Conservation (phyloP, 1,284 basidiomycete species). For the Ceratobasidium sp. region DNA sequence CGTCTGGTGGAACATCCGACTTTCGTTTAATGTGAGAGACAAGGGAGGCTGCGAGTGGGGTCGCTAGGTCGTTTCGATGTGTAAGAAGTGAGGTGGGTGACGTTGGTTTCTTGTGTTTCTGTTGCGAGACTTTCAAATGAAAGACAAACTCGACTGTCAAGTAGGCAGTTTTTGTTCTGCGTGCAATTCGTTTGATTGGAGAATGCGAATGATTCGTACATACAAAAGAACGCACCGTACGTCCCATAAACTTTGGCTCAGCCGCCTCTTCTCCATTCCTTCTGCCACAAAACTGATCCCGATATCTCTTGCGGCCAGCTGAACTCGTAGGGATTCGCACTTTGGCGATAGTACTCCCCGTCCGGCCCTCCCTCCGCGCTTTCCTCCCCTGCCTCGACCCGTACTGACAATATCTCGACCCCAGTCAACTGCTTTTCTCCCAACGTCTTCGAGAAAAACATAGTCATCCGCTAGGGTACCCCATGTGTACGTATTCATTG, state of each 20-base stretch:
- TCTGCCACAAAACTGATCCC: conserved; percentile 77
- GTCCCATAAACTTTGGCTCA: conserved; percentile 84
- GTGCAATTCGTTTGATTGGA: conserved; percentile 12
- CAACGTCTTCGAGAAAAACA: conserved; percentile 79
- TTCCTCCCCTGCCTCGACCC: conserved; percentile 53
- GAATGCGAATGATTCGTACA: conserved; percentile 30
- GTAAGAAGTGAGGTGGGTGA: conserved; percentile 61
- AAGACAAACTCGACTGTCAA: conserved; percentile 77
- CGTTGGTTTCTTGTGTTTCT: conserved; percentile 48
- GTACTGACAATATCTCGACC: conserved; percentile 71
- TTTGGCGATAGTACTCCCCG: conserved; percentile 43
- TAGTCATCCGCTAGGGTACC: conserved; percentile 87
- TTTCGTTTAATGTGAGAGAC: conserved; percentile 29
- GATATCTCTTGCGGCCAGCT: conserved; percentile 69
- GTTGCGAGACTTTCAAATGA: conserved; percentile 57
- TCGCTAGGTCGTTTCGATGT: conserved; percentile 65
- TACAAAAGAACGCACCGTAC: conserved; percentile 63
- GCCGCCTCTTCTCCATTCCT: conserved; percentile 80
- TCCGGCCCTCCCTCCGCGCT: conserved; percentile 44
- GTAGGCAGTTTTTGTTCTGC: conserved; percentile 69
- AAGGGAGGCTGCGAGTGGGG: conserved; percentile 52
- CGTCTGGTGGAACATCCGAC: conserved; percentile 4
- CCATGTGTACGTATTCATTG: conserved; percentile 81
- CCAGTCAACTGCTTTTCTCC: conserved; percentile 72
- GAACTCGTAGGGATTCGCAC: conserved; percentile 66